A percentile compares a stretch with the other conserved stretches of the same genome.
Conservation (phyloP, 1,139 yeast species). For the Zhuliangozyma parablackwelliae region DNA sequence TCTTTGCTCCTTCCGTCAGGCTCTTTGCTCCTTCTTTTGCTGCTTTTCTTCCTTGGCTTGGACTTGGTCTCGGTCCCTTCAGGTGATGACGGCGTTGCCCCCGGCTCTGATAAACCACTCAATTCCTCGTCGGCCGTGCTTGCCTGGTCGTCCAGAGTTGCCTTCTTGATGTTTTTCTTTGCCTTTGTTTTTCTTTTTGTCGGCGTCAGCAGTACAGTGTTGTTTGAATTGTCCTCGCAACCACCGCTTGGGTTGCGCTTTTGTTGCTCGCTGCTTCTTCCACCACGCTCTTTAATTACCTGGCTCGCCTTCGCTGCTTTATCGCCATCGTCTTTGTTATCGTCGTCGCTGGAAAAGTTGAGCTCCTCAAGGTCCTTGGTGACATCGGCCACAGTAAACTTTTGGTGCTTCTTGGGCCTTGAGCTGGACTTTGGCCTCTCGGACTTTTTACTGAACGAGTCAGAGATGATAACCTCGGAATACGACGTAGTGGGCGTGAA, state of each 20-base stretch:
- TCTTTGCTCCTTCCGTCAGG: not conserved
- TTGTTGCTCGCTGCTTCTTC: too few species aligned
- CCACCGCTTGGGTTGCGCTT: not conserved
- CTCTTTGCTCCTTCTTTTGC: not conserved
- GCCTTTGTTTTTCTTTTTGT: not conserved
- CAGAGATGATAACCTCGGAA: constrained; percentile 3
- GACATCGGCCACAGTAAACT: constrained; percentile 16
- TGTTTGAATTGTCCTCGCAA: not conserved
- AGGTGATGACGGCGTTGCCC: too few species aligned
- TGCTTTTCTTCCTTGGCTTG: not conserved
- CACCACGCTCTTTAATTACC: too few species aligned
- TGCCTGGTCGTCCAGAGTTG: too few species aligned
- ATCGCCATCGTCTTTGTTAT: constrained; percentile 2
- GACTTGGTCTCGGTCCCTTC: too few species aligned
- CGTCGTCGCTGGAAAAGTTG: constrained; percentile 22
- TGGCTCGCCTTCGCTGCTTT: not conserved
- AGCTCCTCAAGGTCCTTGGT: constrained; percentile 23
- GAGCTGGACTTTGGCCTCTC: not conserved
- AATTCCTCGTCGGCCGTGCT: too few species aligned
- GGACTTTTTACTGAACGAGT: constrained; percentile 2
- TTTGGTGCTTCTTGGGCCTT: constrained; percentile 1
- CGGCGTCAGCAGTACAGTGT: not conserved
- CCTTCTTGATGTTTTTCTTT: not conserved
- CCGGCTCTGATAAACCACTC: too few species aligned
- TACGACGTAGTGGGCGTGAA: not conserved